phyloP scores from a whole-genome alignment of 2,329 filamentous ascomycete species.

The Ophiostoma sp. region DNA sequence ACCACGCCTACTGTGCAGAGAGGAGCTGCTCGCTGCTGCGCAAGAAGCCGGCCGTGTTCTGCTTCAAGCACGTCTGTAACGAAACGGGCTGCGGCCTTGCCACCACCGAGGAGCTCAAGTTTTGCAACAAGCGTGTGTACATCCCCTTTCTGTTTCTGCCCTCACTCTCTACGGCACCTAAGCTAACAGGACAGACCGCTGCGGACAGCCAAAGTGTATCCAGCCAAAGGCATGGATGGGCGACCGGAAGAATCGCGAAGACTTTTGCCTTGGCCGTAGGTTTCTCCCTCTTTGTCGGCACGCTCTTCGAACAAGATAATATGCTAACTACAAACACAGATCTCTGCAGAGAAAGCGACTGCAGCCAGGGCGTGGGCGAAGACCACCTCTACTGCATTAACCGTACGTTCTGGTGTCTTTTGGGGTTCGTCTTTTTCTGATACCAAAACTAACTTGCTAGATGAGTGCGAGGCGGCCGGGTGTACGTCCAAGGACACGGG shows the following conservation, averaged over 20 bases:
- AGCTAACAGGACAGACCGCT: conserved; percentile 17
- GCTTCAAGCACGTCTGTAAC: conserved; percentile 23
- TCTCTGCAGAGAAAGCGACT: neutral
- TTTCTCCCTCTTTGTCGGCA: no score
- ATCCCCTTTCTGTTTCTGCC: neutral
- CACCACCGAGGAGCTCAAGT: conserved; percentile 12
- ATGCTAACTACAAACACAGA: neutral
- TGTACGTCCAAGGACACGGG: neutral
- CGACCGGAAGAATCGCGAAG: conserved; percentile 18
- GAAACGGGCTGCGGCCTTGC: conserved; percentile 21
- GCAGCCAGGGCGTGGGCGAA: neutral
- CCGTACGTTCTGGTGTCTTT: neutral
- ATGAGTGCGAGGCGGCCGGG: neutral
- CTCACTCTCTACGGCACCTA: no score
- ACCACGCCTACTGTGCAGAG: conserved; percentile 18
- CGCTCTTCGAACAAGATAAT: no score
- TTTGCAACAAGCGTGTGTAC: conserved; percentile 19
- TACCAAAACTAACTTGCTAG: neutral
- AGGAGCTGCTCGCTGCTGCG: conserved; percentile 14
- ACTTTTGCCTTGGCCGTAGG: conserved; percentile 18
- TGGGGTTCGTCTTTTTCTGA: neutral
- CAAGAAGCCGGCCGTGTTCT: conserved; percentile 16
- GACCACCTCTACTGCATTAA: neutral
- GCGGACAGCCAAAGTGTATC: conserved; percentile 11
- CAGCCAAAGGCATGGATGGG: conserved; percentile 21